phyloP scores from a whole-genome alignment of 2,329 filamentous ascomycete genomes.

The Aspergillus awamori region DNA sequence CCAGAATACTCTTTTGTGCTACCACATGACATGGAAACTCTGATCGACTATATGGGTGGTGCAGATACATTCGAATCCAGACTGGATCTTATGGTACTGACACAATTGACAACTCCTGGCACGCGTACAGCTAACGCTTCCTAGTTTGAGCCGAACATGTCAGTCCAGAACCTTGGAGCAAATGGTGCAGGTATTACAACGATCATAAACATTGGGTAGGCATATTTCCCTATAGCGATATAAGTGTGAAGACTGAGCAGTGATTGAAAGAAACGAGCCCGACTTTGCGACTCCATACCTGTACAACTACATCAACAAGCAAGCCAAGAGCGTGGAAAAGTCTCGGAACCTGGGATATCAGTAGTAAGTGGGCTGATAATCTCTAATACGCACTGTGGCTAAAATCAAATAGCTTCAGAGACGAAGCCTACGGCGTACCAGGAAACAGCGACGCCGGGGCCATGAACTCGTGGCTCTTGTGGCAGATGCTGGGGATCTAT shows the following conservation, averaged over 20 bases:
- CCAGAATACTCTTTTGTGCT: conserved; percentile 65
- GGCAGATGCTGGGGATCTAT: conserved; percentile 55
- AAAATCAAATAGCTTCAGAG: conserved; percentile 50
- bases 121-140: not conserved
- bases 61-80: conserved; percentile 57
- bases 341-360: conserved; percentile 61
- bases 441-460: conserved; percentile 69
- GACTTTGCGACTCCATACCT: conserved; percentile 69
- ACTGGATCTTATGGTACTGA: conserved; percentile 57
- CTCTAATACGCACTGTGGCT: not conserved
- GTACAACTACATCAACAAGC: conserved; percentile 69
- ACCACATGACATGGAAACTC: conserved; percentile 63
- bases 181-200: conserved; percentile 46
- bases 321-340: conserved; percentile 63
- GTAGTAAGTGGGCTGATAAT: conserved; percentile 38
- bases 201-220: conserved; percentile 58
- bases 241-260: not conserved
- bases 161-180: conserved; percentile 32
- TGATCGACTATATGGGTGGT: conserved; percentile 60
- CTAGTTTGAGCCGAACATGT: conserved; percentile 48
- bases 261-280: conserved; percentile 61
- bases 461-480: conserved; percentile 55
- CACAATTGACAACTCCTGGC: not conserved
- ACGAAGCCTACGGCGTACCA: conserved; percentile 60
- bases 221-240: not conserved